Base-by-base conservation (phyloP, 2,329 filamentous ascomycete genomes). In the Fusarium sp. region DNA sequence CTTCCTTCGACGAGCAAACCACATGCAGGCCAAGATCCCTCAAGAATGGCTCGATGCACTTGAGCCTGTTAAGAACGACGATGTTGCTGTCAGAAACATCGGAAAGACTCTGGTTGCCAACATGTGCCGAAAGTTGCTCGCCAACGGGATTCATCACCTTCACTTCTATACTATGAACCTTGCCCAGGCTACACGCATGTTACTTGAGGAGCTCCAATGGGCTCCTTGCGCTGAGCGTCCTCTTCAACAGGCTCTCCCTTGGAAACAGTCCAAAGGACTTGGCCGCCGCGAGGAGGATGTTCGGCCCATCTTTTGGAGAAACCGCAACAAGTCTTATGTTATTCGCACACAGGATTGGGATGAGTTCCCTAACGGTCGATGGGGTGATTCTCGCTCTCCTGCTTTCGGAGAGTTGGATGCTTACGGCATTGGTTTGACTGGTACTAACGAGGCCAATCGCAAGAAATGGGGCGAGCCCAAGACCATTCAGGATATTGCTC, bases 101-200 rank as follows among this genome's bases (percentile, higher is more conserved):
- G 96, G 96, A 60, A 96, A 95, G 83, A 91, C 89, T 19, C 87
- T 99, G 28, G 92, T 99, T 23, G 94, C 95, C 28, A 90, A 97
- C 49, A 92, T 99, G 90, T 99, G 96, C 82, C 91, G 92, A 67
- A 94, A 92, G 83, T 90, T 99, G 68, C 86, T 98, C 64, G 90
- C 91, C 67, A 91, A 91, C 40, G 96, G 95, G 44, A 94, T 98
- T 75, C 88, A 91, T 72, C 95, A 98, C 81, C 84, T 99, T 74
- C 96, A 99, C 83, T 99, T 99, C 84, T 99, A 99, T 86, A 99
- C 96, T 69, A 99, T 99, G 96, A 99, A 99, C 83, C 88, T 99
- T 25, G 96, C 95, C 16, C 94, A 97, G 82, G 94, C 96, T 57
- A 98, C 96, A 3, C 92, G 93, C 77, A 95, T 98, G 92, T 91